Evolutionary conservation across 23 red algal species (phyloP).

Genomic region (Gracilaria vermiculophylla): DNA sequence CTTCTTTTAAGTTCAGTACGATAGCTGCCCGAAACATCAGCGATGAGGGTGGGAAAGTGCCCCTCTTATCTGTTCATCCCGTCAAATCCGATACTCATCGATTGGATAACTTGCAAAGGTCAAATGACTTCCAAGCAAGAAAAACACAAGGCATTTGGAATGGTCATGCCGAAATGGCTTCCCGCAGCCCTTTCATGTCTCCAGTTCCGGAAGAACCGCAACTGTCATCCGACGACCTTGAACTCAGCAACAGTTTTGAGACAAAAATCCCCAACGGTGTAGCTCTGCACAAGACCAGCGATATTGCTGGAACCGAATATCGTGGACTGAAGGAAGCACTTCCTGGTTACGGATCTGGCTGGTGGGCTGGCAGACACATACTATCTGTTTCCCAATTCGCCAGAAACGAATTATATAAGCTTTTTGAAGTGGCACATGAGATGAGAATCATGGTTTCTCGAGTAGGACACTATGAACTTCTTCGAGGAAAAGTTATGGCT

Average conservation of each 20-base stretch:
- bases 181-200: slow-evolving; percentile 36
- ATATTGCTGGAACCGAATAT: background rate
- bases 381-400: slow-evolving; percentile 86
- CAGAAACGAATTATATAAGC: slow-evolving; percentile 82
- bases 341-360: slow-evolving; percentile 66
- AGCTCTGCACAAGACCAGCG: background rate
- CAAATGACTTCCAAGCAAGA: background rate
- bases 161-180: background rate
- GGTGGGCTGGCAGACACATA: slow-evolving; percentile 87
- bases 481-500: slow-evolving; percentile 94
- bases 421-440: slow-evolving; percentile 95
- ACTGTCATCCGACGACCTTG: background rate
- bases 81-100: background rate
- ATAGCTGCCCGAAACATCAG: background rate
- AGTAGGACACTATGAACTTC: slow-evolving; percentile 89
- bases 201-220: slow-evolving; percentile 21
- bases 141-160: background rate
- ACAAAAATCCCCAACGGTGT: background rate
- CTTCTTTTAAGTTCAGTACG: background rate
- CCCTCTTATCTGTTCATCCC: background rate
- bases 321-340: slow-evolving; percentile 1
- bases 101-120: background rate
- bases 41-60: background rate
- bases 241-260: background rate
- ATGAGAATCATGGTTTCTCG: slow-evolving; percentile 95